Conservation (phyloP, 192 early-diverging fungal genomes). For the Diversispora epigaea region DNA sequence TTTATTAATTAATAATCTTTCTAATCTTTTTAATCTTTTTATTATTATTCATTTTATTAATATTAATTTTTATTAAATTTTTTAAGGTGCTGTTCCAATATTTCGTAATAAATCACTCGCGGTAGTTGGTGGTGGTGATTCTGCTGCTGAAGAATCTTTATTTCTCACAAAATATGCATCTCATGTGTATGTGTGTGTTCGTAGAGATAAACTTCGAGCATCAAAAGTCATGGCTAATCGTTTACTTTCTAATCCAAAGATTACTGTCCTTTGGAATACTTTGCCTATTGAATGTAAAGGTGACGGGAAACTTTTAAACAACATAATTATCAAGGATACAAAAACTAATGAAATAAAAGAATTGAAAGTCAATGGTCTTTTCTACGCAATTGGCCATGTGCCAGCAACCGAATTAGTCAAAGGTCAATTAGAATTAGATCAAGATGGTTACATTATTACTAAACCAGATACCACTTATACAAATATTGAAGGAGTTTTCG, state of each 20-base stretch:
- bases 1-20: not conserved
- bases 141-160: constrained; percentile 93
- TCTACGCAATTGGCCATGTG: constrained; percentile 97
- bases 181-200: constrained; percentile 91
- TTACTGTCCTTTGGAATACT: constrained; percentile 90
- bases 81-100: constrained; percentile 80
- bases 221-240: constrained; percentile 97
- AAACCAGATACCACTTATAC: constrained; percentile 79
- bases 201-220: constrained; percentile 93
- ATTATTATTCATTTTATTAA: not conserved
- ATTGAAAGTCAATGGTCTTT: constrained; percentile 84
- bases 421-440: constrained; percentile 80
- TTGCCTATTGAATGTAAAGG: constrained; percentile 84
- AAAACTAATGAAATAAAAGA: constrained; percentile 63
- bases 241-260: constrained; percentile 80
- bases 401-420: constrained; percentile 80
- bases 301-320: constrained; percentile 74
- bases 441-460: constrained; percentile 85
- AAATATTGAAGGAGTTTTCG: constrained; percentile 91
- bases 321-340: constrained; percentile 76
- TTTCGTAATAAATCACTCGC: constrained; percentile 95
- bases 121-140: constrained; percentile 96
- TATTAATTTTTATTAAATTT: not conserved
- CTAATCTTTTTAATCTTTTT: not conserved
- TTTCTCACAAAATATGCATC: constrained; percentile 97